Percentiles rank a stretch among this genome's conserved stretches.
These are phyloP conservation scores for Pestalotiopsis sp. DNA, from an alignment of 2,329 filamentous ascomycete genomes.

Conservation along the genomic window DNA sequence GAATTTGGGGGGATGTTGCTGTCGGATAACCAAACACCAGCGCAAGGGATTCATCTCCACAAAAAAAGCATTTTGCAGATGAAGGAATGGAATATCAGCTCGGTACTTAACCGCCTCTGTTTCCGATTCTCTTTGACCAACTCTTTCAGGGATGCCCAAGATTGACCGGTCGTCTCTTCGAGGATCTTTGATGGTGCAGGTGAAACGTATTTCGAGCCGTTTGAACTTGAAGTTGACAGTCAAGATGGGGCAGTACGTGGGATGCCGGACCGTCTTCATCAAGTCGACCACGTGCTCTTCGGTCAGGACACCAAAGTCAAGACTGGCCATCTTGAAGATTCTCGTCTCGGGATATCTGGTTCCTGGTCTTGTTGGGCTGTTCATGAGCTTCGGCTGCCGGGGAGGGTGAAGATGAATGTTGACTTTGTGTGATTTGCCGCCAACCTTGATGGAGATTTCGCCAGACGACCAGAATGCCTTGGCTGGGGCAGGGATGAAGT, in stretches of 20 bases:
- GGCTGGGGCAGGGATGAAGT: constrained; percentile 60
- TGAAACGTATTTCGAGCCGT: constrained; percentile 44
- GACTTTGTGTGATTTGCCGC: neutral
- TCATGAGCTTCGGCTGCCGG: constrained; percentile 17
- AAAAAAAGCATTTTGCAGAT: constrained; percentile 48
- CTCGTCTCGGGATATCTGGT: constrained; percentile 37
- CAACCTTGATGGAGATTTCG: constrained; percentile 26
- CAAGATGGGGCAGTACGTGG: constrained; percentile 32
- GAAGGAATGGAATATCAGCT: constrained; percentile 45
- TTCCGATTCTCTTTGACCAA: constrained; percentile 20
- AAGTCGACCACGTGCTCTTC: constrained; percentile 59
- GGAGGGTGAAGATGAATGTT: neutral
- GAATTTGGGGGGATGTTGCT: constrained; percentile 52
- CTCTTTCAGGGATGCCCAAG: constrained; percentile 5
- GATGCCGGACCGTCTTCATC: constrained; percentile 49
- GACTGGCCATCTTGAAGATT: constrained; percentile 42
- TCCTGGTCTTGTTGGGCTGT: constrained; percentile 33
- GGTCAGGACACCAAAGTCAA: constrained; percentile 67
- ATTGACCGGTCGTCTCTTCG: constrained; percentile 20
- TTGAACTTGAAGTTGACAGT: constrained; percentile 41
- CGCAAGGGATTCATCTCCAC: constrained; percentile 32
- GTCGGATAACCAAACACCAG: constrained; percentile 47
- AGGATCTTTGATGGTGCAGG: constrained; percentile 27
- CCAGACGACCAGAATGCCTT: constrained; percentile 52
- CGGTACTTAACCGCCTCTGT: constrained; percentile 35